Evolutionary conservation across 495 filamentous ascomycete species (phyloP).

Genomic region (Sphaerosporella brunnea): DNA sequence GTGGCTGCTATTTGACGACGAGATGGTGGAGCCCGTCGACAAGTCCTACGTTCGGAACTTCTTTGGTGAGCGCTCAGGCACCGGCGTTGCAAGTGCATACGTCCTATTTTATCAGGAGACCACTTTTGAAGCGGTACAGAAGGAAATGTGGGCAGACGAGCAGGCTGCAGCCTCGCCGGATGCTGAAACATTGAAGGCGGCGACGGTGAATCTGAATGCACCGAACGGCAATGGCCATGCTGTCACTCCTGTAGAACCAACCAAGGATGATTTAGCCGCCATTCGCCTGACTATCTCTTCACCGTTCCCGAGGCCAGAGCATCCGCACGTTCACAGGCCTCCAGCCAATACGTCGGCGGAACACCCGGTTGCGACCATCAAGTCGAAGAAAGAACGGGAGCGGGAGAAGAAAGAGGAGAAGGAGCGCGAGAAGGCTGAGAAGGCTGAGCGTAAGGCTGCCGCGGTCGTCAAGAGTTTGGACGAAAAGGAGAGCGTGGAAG

Average conservation of each 20-base stretch:
- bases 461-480: too few species aligned
- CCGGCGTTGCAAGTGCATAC: slow-evolving; percentile 83
- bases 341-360: slow-evolving; percentile 22
- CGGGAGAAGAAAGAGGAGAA: slow-evolving; percentile 36
- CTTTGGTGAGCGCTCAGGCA: slow-evolving; percentile 78
- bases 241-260: not conserved
- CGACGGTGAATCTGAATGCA: slow-evolving; percentile 13
- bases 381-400: slow-evolving; percentile 27
- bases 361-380: slow-evolving; percentile 15
- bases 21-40: slow-evolving; percentile 94
- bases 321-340: slow-evolving; percentile 21
- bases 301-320: slow-evolving; percentile 7
- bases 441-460: not conserved
- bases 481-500: slow-evolving; percentile 12
- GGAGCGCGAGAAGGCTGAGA: slow-evolving; percentile 33
- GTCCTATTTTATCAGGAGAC: slow-evolving; percentile 97
- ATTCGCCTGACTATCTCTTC: slow-evolving; percentile 8
- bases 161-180: slow-evolving; percentile 49
- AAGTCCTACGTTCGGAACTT: slow-evolving; percentile 95
- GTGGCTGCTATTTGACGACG: slow-evolving; percentile 93
- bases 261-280: slow-evolving; percentile 15
- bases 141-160: slow-evolving; percentile 38
- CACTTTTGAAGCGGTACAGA: slow-evolving; percentile 69
- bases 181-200: slow-evolving; percentile 35
- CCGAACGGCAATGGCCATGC: slow-evolving; percentile 19